These are phyloP conservation scores for Endoconidiophora polonica DNA, from an alignment of 2,329 filamentous ascomycete species.

Conservation along the genomic window DNA sequence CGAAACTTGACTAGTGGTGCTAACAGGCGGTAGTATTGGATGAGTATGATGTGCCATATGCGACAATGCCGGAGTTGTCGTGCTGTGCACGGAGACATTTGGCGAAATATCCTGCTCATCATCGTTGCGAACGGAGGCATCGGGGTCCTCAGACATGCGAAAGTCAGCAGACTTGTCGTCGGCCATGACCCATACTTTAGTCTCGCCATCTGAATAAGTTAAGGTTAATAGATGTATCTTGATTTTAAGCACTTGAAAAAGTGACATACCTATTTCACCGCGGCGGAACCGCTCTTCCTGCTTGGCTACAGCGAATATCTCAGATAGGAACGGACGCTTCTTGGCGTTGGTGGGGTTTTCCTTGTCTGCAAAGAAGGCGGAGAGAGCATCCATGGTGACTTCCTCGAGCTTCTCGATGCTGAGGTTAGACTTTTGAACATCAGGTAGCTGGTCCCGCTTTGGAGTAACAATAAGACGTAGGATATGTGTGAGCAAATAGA, in stretches of 20 bases:
- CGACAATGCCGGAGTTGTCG: too few species aligned
- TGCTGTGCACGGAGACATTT: too few species aligned
- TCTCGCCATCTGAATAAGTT: constrained; percentile 26
- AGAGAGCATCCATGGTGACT: constrained; percentile 39
- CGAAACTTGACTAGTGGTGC: too few species aligned
- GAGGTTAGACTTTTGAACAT: constrained; percentile 36
- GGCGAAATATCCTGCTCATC: too few species aligned
- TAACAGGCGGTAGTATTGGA: too few species aligned
- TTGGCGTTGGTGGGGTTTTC: constrained; percentile 33
- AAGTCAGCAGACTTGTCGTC: constrained; percentile 28
- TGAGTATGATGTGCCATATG: too few species aligned
- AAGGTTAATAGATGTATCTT: constrained; percentile 1
- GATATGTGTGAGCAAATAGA: constrained; percentile 42
- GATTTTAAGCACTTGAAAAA: constrained; percentile 5
- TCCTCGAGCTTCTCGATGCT: constrained; percentile 40
- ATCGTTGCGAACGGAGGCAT: too few species aligned
- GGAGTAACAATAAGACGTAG: constrained; percentile 39
- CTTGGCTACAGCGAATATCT: constrained; percentile 45
- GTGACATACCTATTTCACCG: constrained; percentile 37
- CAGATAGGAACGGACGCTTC: constrained; percentile 39
- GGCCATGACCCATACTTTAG: constrained; percentile 32
- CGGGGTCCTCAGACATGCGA: too few species aligned
- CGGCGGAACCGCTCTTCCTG: constrained; percentile 38
- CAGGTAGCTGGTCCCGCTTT: constrained; percentile 29
- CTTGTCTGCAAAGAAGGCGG: constrained; percentile 40